A percentile compares a stretch with the other conserved stretches of the same genome.
These are phyloP conservation scores for Candida pini DNA, from an alignment of 805 yeast genomes.

Conservation along the genomic window DNA sequence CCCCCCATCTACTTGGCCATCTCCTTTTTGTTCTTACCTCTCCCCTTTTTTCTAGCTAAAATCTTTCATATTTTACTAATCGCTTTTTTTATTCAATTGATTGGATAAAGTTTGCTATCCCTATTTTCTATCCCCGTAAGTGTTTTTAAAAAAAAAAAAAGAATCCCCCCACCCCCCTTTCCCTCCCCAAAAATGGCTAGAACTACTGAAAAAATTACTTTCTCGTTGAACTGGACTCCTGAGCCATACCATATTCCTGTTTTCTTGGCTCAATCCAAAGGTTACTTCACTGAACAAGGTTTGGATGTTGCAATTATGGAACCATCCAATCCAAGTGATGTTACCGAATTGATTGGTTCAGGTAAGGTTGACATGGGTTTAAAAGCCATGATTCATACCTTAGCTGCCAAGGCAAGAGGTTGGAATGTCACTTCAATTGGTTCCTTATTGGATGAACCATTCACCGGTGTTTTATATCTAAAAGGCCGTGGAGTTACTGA, in stretches of 20 bases:
- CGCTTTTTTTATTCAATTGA: no score
- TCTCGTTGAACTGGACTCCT: conserved; percentile 49
- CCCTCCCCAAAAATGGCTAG: neutral
- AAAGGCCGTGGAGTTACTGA: conserved; percentile 45
- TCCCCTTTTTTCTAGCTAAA: no score
- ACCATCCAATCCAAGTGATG: conserved; percentile 55
- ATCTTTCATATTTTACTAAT: no score
- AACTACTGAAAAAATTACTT: conserved; percentile 43
- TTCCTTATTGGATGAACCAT: conserved; percentile 51
- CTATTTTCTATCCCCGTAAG: no score
- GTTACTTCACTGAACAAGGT: conserved; percentile 45
- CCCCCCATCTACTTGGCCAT: no score
- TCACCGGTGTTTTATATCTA: conserved; percentile 49
- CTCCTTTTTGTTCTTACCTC: no score
- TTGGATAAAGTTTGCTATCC: no score
- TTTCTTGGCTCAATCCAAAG: conserved; percentile 43
- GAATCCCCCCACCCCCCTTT: neutral
- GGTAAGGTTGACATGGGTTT: conserved; percentile 56
- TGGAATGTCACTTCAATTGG: conserved; percentile 53
- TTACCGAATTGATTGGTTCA: conserved; percentile 50
- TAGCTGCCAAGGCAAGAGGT: conserved; percentile 56
- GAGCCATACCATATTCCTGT: conserved; percentile 53
- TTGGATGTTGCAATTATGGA: conserved; percentile 47
- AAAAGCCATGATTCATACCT: conserved; percentile 55
- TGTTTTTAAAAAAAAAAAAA: no score